These are phyloP conservation scores for Coprinopsis marcescibilis DNA, from an alignment of 768 basidiomycete genomes.

Conservation along the genomic window DNA sequence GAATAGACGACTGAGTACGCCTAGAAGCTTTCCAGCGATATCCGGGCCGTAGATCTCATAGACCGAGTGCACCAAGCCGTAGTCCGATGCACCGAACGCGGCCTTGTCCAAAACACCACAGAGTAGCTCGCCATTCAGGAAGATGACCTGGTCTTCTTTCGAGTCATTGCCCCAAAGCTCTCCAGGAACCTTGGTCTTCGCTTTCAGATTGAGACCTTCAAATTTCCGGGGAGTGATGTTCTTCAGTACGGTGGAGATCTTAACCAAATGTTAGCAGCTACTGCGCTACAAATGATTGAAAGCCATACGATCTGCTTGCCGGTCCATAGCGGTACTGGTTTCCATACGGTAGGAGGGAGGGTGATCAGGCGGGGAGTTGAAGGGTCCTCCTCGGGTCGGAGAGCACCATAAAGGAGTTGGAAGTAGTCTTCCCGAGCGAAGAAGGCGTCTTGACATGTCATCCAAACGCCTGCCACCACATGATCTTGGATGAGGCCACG, in stretches of 20 bases:
- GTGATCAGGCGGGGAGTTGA: constrained; percentile 63
- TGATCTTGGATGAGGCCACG: constrained; percentile 99
- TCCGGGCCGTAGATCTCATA: constrained; percentile 93
- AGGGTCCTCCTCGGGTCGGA: constrained; percentile 81
- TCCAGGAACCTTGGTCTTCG: constrained; percentile 87
- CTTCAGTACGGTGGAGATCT: constrained; percentile 92
- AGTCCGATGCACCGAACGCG: constrained; percentile 93
- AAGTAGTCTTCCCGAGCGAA: constrained; percentile 95
- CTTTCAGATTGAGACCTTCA: constrained; percentile 77
- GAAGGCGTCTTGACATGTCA: constrained; percentile 94
- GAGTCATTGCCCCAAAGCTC: constrained; percentile 79
- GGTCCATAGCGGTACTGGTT: constrained; percentile 89
- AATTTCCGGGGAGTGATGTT: constrained; percentile 83
- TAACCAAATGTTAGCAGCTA: constrained; percentile 5
- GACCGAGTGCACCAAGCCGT: constrained; percentile 94
- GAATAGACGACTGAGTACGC: constrained; percentile 88
- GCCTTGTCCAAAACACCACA: constrained; percentile 96
- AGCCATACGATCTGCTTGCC: constrained; percentile 89
- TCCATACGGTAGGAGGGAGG: constrained; percentile 89
- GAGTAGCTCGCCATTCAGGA: constrained; percentile 90
- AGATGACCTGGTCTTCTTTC: constrained; percentile 79
- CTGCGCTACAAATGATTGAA: not conserved
- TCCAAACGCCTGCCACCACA: constrained; percentile 98
- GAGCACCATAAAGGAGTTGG: constrained; percentile 91
- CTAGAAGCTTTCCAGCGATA: constrained; percentile 84